Evolutionary conservation across 139 green algal genomes (phyloP).

Genomic region (Yamagishiella unicocca): DNA sequence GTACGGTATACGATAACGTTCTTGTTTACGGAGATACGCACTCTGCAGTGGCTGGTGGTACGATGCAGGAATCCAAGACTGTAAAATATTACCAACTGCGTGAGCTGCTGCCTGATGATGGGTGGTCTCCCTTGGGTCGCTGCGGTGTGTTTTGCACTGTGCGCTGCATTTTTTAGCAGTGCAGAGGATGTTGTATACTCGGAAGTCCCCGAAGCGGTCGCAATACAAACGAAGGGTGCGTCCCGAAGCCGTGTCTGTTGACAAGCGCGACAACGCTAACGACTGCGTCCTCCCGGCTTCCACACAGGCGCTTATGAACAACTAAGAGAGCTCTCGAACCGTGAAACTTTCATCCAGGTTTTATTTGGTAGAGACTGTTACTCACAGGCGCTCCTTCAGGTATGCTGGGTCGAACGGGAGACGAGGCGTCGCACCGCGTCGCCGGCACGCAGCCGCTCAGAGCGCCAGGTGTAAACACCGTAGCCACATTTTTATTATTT

Average conservation of each 20-base stretch:
- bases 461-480: too few relatives aligned
- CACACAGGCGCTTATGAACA: constrained; percentile 11
- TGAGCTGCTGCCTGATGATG: too few relatives aligned
- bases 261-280: background rate
- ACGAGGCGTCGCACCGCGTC: background rate
- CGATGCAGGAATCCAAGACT: too few relatives aligned
- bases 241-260: background rate
- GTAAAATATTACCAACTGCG: too few relatives aligned
- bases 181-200: background rate
- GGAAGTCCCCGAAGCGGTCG: background rate
- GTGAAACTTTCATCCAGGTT: background rate
- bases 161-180: background rate
- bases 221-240: background rate
- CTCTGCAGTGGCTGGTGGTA: too few relatives aligned
- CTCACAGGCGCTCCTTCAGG: background rate
- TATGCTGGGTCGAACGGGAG: background rate
- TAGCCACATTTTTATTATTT: too few relatives aligned
- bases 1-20: too few relatives aligned
- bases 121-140: background rate
- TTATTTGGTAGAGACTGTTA: constrained; percentile 27
- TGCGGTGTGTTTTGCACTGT: background rate
- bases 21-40: too few relatives aligned
- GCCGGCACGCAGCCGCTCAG: background rate
- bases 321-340: background rate
- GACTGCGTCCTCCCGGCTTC: background rate